phyloP scores from a whole-genome alignment of 2,329 filamentous ascomycete species.

The Colletotrichum gigasporum region DNA sequence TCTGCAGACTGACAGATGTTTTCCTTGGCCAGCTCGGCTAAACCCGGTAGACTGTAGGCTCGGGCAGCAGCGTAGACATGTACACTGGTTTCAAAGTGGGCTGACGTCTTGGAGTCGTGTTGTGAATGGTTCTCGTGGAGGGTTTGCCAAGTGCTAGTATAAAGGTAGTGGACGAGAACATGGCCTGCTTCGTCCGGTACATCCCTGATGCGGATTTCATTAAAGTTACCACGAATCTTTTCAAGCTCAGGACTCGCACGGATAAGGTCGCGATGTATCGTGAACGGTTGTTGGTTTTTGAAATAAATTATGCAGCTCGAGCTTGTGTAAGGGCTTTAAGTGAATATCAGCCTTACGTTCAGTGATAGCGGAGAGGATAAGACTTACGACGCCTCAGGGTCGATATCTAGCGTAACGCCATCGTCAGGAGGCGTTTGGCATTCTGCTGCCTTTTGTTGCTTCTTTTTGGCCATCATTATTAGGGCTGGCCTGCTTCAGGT shows the following conservation, averaged over 20 bases:
- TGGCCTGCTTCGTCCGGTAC: neutral
- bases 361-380: neutral
- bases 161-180: neutral
- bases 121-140: neutral
- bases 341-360: neutral
- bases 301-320: neutral
- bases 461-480: no score
- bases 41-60: neutral
- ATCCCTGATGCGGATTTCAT: neutral
- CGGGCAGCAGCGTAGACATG: neutral
- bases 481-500: no score
- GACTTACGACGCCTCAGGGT: neutral
- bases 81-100: neutral
- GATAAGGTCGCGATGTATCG: neutral
- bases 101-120: neutral
- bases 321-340: neutral
- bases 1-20: neutral
- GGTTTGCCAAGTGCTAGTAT: conserved; percentile 1
- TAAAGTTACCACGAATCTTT: neutral
- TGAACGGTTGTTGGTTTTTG: neutral
- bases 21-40: neutral
- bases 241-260: neutral
- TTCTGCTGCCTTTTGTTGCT: no score
- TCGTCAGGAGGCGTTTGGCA: no score
- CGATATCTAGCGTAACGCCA: no score